Evolutionary conservation across 441 rosid genomes (phyloP).

Genomic region (Pelargonium australe): DNA sequence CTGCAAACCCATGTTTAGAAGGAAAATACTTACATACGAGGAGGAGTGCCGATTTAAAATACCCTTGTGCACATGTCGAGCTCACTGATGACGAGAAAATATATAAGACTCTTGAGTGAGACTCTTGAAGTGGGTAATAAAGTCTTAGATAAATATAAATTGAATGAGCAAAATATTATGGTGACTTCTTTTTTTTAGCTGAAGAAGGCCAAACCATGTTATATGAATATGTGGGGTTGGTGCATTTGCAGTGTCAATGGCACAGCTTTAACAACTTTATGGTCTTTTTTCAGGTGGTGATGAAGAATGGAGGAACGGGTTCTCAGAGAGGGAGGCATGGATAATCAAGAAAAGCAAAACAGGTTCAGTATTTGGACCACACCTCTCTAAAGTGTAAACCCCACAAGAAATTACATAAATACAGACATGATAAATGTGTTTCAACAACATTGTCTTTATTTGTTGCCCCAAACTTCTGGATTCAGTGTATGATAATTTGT

Average conservation of each 20-base stretch:
- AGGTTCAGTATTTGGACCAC: constrained; percentile 69
- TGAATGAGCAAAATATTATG: too few species aligned
- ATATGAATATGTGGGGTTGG: constrained; percentile 35
- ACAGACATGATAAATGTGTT: constrained; percentile 1
- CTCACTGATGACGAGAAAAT: too few species aligned
- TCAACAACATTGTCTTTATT: constrained; percentile 12
- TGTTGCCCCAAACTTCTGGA: background rate
- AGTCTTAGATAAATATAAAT: too few species aligned
- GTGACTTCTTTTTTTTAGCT: constrained; percentile 8
- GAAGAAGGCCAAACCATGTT: background rate
- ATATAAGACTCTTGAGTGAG: too few species aligned
- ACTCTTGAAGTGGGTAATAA: too few species aligned
- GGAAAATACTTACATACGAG: too few species aligned
- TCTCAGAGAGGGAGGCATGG: constrained; percentile 79
- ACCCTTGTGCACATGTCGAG: too few species aligned
- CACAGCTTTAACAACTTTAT: constrained; percentile 53
- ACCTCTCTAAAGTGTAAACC: constrained; percentile 7
- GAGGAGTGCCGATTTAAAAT: too few species aligned
- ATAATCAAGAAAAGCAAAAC: constrained; percentile 71
- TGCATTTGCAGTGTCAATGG: constrained; percentile 32
- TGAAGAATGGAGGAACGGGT: constrained; percentile 67
- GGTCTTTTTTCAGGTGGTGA: constrained; percentile 48
- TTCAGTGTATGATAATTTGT: background rate
- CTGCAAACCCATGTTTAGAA: too few species aligned
- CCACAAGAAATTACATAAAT: constrained; percentile 13